Evolutionary conservation across 1,284 basidiomycete genomes (phyloP).

Genomic region (Irpex lacteus): DNA sequence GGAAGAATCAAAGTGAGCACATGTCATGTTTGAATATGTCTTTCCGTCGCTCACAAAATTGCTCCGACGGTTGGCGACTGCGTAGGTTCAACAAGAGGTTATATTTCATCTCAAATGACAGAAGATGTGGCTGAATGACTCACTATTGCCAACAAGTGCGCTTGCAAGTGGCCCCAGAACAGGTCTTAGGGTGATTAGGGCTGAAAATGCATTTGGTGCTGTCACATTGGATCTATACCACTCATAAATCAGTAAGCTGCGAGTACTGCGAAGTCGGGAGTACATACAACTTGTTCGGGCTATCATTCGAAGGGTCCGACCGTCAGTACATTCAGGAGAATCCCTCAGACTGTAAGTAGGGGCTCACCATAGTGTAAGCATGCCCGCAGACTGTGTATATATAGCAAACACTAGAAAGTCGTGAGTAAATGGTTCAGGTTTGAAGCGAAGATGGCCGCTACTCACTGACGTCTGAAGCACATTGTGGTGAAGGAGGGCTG

Average conservation of each 20-base stretch:
- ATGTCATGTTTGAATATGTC: background rate
- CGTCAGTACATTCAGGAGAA: background rate
- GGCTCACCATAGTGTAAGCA: slow-evolving; percentile 17
- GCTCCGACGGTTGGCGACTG: slow-evolving; percentile 27
- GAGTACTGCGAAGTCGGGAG: background rate
- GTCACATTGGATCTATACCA: slow-evolving; percentile 23
- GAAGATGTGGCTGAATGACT: slow-evolving; percentile 3
- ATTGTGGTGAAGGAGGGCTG: slow-evolving; percentile 1
- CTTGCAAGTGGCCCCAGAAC: slow-evolving; percentile 23
- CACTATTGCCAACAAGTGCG: slow-evolving; percentile 30
- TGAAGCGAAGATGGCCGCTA: background rate
- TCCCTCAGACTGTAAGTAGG: background rate
- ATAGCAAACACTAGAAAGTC: slow-evolving; percentile 16
- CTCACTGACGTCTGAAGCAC: slow-evolving; percentile 20
- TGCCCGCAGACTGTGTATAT: slow-evolving; percentile 18
- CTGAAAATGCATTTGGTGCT: slow-evolving; percentile 26
- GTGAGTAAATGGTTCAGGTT: background rate
- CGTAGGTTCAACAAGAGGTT: background rate
- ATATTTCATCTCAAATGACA: background rate
- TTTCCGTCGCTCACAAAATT: slow-evolving; percentile 23
- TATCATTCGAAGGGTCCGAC: background rate
- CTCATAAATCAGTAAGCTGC: background rate
- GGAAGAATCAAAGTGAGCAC: background rate
- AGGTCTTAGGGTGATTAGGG: slow-evolving; percentile 21
- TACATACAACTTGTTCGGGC: slow-evolving; percentile 17